phyloP scores from a whole-genome alignment of 1,284 basidiomycete species.

The Cryptococcus sp. region DNA sequence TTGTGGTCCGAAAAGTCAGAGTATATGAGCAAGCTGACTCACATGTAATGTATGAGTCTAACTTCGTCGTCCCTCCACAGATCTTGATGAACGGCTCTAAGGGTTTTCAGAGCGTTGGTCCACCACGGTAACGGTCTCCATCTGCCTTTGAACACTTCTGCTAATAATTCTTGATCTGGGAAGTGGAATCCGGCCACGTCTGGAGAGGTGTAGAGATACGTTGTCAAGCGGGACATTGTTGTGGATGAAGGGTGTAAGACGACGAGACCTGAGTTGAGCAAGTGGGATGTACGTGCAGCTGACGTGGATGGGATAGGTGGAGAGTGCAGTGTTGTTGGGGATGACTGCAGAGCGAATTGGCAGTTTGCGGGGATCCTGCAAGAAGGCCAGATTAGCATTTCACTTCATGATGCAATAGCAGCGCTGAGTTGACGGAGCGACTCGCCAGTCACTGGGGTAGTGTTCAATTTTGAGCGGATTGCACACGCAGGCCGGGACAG shows the following conservation, averaged over 20 bases:
- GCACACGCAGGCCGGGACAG: slow-evolving; percentile 86
- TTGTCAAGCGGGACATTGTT: slow-evolving; percentile 60
- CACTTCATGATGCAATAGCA: background rate
- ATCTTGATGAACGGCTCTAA: slow-evolving; percentile 48
- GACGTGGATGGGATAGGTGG: slow-evolving; percentile 53
- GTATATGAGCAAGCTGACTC: slow-evolving; percentile 16
- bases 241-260: slow-evolving; percentile 67
- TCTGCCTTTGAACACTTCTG: slow-evolving; percentile 69
- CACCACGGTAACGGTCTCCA: slow-evolving; percentile 55
- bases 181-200: slow-evolving; percentile 73
- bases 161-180: slow-evolving; percentile 89
- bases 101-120: slow-evolving; percentile 57
- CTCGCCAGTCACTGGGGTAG: slow-evolving; percentile 87
- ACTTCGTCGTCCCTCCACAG: slow-evolving; percentile 55
- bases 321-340: slow-evolving; percentile 58
- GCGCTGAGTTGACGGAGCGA: slow-evolving; percentile 5
- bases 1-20: background rate
- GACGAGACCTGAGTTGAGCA: slow-evolving; percentile 87
- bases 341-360: slow-evolving; percentile 67
- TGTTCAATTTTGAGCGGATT: slow-evolving; percentile 80
- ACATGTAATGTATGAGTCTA: slow-evolving; percentile 53
- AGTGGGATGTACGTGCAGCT: slow-evolving; percentile 70
- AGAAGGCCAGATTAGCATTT: slow-evolving; percentile 5
- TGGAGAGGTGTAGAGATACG: slow-evolving; percentile 68
- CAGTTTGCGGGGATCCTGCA: slow-evolving; percentile 85